Evolutionary conservation across 805 yeast genomes (phyloP).

Genomic region (Candida chilensis): DNA sequence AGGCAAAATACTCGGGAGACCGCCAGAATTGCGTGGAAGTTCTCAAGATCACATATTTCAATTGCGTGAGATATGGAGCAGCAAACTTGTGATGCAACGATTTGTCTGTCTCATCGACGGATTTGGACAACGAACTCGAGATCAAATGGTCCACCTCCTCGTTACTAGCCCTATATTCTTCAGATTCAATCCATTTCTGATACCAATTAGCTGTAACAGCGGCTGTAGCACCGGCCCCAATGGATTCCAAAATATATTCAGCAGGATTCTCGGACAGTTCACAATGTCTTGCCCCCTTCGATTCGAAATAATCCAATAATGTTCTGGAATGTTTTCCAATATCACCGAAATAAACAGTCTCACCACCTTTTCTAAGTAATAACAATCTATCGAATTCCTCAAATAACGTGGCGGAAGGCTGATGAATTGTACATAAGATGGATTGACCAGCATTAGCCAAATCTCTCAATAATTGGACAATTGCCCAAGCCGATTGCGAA

Average conservation of each 20-base stretch:
- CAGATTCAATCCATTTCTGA: conserved; percentile 31
- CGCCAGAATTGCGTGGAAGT: conserved; percentile 43
- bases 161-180: conserved; percentile 18
- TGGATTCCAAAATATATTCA: conserved; percentile 38
- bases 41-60: conserved; percentile 28
- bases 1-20: conserved; percentile 50
- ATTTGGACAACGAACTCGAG: conserved; percentile 1
- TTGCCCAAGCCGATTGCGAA: conserved; percentile 43
- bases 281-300: conserved; percentile 17
- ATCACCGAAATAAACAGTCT: conserved; percentile 32
- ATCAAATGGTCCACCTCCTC: conserved; percentile 14
- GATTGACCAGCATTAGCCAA: conserved; percentile 41
- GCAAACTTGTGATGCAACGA: conserved; percentile 24
- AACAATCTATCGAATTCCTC: conserved; percentile 37
- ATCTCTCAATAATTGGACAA: conserved; percentile 31
- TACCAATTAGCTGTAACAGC: conserved; percentile 31
- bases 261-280: conserved; percentile 19
- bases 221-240: conserved; percentile 38
- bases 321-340: conserved; percentile 22
- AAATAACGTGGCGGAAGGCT: conserved; percentile 42
- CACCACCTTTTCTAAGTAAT: conserved; percentile 40
- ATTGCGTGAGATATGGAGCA: conserved; percentile 37
- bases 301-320: conserved; percentile 24
- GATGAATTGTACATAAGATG: conserved; percentile 45
- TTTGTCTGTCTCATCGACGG: conserved; percentile 7